Conservation (phyloP, 2,329 filamentous ascomycete species). For the Aspergillus sclerotialis region DNA sequence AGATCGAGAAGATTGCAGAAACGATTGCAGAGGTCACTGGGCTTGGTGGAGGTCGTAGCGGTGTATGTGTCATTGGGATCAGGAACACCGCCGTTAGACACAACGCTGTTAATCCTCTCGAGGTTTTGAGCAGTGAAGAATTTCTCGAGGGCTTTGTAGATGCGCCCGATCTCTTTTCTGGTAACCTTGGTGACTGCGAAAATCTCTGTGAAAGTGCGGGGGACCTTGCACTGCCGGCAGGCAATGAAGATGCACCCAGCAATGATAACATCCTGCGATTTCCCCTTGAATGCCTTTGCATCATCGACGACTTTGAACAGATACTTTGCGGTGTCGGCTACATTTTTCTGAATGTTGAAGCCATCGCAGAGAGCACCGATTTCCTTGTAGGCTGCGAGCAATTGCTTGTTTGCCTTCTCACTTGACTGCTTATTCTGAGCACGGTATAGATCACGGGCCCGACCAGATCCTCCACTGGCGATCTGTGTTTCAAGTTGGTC, state of each 20-base stretch:
- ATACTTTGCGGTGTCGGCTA: conserved; percentile 85
- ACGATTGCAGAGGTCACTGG: conserved; percentile 77
- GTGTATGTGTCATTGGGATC: conserved; percentile 57
- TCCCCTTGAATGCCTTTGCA: conserved; percentile 88
- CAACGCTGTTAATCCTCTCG: conserved; percentile 45
- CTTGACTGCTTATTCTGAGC: conserved; percentile 74
- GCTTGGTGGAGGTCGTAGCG: conserved; percentile 68
- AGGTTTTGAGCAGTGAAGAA: conserved; percentile 72
- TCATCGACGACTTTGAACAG: conserved; percentile 94
- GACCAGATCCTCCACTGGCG: conserved; percentile 68
- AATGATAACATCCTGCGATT: conserved; percentile 87
- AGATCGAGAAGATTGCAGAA: conserved; percentile 80
- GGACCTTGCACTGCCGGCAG: conserved; percentile 79
- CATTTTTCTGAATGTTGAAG: conserved; percentile 71
- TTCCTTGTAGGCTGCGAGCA: conserved; percentile 78
- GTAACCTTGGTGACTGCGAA: conserved; percentile 86
- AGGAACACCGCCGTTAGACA: conserved; percentile 45
- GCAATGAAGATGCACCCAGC: conserved; percentile 97
- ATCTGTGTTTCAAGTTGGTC: conserved; percentile 85
- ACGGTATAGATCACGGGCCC: conserved; percentile 68
- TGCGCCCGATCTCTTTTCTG: conserved; percentile 95
- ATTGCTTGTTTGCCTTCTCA: conserved; percentile 75
- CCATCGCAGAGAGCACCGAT: conserved; percentile 83
- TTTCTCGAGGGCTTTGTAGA: conserved; percentile 87
- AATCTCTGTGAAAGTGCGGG: conserved; percentile 90